Base-by-base conservation (phyloP, 2,329 filamentous ascomycete species). In the Aspergillus japonicus region DNA sequence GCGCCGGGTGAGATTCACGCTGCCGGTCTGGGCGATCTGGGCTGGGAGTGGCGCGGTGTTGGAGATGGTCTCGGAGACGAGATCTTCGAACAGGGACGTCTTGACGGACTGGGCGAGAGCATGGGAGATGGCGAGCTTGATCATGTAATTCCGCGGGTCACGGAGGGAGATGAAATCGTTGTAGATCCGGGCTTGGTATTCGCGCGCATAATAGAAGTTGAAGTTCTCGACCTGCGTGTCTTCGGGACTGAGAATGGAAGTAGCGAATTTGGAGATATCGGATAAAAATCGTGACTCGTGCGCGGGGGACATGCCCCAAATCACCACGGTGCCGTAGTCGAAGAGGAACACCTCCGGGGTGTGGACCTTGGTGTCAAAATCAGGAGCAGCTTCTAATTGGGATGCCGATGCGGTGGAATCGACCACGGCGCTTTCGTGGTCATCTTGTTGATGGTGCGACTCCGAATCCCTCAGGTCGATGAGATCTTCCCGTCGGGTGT, bases 171-270 rank as follows among this genome's bases (percentile, higher is more conserved):
- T 99, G 70, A 99, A 99, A 77, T 99, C 95, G 77, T 99, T 99
- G 84, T 99, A 99, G 75, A 99, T 99, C 54, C 95, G 89, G 23
- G 95, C 92, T 78, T 99, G 96, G 75, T 99, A 99, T 73, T 98
- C 94, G 69, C 90, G 86, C 3, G 95, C 98, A 80, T 99, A 98
- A 81, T 99, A 99, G 76, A 98, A 99, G 75, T 99, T 99, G 83
- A 99, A 99, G 71, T 94, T 92, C 76, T 99, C 95, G 50, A 92
- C 91, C 78, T 99, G 94, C 31, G 96, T 88, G 68, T 96, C 92
- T 71, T 96, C 93, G 11, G 89, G 86, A 26, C 87, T 87, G 52
- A 98, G 83, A 75, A 96, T 96, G 73, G 96, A 94, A 47, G 87
- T 85, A 75, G 97, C 95, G 68, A 98, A 99, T 71, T 95, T 96